Percentiles rank a stretch among this genome's conserved stretches.
Conservation (phyloP, 768 basidiomycete species). For the Nidula microcarpa region DNA sequence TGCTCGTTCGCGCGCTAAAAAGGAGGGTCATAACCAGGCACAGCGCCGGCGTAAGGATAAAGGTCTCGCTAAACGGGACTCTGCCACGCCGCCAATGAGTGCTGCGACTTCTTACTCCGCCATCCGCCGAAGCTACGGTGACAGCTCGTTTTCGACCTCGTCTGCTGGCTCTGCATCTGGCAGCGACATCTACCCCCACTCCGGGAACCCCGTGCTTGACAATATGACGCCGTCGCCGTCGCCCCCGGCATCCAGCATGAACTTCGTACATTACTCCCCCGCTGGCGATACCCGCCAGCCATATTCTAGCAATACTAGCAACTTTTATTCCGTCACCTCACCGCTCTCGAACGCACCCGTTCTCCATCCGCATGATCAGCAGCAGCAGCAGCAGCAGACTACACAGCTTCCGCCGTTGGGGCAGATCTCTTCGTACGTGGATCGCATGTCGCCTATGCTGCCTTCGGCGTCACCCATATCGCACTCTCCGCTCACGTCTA, state of each 20-base stretch:
- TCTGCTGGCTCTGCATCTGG: slow-evolving; percentile 56
- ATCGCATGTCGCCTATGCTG: slow-evolving; percentile 36
- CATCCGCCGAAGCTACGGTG: slow-evolving; percentile 47
- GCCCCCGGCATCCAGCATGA: slow-evolving; percentile 53
- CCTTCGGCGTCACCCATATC: slow-evolving; percentile 33
- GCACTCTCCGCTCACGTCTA: slow-evolving; percentile 33
- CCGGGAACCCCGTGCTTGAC: slow-evolving; percentile 32
- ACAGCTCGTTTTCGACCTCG: slow-evolving; percentile 37
- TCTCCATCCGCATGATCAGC: slow-evolving; percentile 21
- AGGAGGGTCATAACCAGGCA: slow-evolving; percentile 59
- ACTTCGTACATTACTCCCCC: slow-evolving; percentile 56
- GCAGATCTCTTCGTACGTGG: slow-evolving; percentile 27
- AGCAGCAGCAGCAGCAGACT: slow-evolving; percentile 17
- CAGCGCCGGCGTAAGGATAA: slow-evolving; percentile 71
- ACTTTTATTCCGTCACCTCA: slow-evolving; percentile 51
- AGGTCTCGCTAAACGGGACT: slow-evolving; percentile 36
- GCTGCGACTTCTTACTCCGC: slow-evolving; percentile 36
- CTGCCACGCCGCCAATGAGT: slow-evolving; percentile 34
- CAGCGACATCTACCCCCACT: slow-evolving; percentile 50
- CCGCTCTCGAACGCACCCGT: slow-evolving; percentile 43
- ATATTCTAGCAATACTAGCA: slow-evolving; percentile 27
- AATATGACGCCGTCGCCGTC: slow-evolving; percentile 60
- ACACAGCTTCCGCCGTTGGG: slow-evolving; percentile 31
- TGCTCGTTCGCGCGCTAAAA: slow-evolving; percentile 86
- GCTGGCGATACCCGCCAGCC: slow-evolving; percentile 28